Percentiles rank a stretch among this genome's conserved stretches.
Evolutionary conservation across 257 asterid species (phyloP).

Genomic region (Petrea volubilis): DNA sequence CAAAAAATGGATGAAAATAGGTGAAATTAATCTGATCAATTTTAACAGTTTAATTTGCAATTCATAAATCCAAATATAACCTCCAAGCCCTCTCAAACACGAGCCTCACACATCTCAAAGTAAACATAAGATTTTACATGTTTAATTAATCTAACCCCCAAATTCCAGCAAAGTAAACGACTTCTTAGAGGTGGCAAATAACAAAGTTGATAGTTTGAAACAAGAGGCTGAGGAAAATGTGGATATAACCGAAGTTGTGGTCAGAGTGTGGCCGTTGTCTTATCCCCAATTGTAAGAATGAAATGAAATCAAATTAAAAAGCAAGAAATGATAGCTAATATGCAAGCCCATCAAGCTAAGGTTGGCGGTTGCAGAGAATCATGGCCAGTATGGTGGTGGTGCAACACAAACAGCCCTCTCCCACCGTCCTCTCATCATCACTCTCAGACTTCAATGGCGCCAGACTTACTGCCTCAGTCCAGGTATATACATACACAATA

Average conservation of each 20-base stretch:
- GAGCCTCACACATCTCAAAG: no score
- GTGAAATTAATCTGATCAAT: no score
- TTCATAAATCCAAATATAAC: no score
- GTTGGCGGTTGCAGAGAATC: neutral
- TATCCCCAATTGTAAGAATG: constrained; percentile 80
- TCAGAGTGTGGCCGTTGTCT: constrained; percentile 59
- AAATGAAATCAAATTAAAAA: constrained; percentile 31
- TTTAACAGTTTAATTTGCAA: no score
- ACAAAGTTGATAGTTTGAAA: constrained; percentile 6
- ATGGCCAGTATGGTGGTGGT: constrained; percentile 74
- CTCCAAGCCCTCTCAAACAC: no score
- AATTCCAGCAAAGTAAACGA: no score
- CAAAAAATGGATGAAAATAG: no score
- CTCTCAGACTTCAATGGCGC: constrained; percentile 85
- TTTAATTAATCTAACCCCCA: no score
- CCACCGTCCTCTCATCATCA: constrained; percentile 58
- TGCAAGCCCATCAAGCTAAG: constrained; percentile 28
- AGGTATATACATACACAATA: constrained; percentile 37
- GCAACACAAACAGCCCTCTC: constrained; percentile 75
- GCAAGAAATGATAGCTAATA: constrained; percentile 19
- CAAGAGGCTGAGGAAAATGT: constrained; percentile 36
- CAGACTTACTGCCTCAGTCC: constrained; percentile 61
- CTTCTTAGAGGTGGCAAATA: constrained; percentile 25
- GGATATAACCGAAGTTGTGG: constrained; percentile 55
- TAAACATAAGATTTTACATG: no score